Evolutionary conservation across 129 eudicot species (phyloP).

Genomic region (Chrysanthemum seticuspe): DNA sequence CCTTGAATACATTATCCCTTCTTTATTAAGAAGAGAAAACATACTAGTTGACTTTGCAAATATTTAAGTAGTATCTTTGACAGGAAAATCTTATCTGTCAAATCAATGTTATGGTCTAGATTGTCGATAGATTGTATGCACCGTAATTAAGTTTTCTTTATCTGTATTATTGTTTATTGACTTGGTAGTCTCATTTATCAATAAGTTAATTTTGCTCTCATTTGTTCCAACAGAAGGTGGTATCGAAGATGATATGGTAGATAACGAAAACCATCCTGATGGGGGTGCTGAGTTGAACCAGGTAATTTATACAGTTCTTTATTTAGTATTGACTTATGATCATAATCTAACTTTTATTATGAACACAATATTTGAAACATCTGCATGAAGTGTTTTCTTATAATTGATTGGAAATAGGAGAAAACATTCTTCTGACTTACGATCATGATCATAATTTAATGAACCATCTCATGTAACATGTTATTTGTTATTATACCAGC

Average conservation of each 20-base stretch:
- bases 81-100: background rate
- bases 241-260: constrained; percentile 30
- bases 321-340: background rate
- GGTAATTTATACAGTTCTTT: constrained; percentile 19
- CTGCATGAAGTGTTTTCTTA: background rate
- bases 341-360: background rate
- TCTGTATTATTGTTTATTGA: constrained; percentile 5
- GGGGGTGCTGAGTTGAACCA: constrained; percentile 17
- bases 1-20: too few relatives aligned
- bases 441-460: too few relatives aligned
- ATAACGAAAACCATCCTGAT: constrained; percentile 22
- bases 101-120: background rate
- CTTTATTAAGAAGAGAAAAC: too few relatives aligned
- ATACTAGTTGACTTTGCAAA: background rate
- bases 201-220: constrained; percentile 1
- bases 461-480: constrained; percentile 8
- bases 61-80: background rate
- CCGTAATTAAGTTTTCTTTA: background rate
- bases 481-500: constrained; percentile 16
- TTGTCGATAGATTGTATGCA: background rate
- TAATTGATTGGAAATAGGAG: background rate
- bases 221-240: constrained; percentile 24
- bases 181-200: background rate
- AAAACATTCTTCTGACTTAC: too few relatives aligned
- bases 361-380: background rate